Evolutionary conservation across 176 grass and related monocot genomes (phyloP).

Genomic region (Thalia dealbata): DNA sequence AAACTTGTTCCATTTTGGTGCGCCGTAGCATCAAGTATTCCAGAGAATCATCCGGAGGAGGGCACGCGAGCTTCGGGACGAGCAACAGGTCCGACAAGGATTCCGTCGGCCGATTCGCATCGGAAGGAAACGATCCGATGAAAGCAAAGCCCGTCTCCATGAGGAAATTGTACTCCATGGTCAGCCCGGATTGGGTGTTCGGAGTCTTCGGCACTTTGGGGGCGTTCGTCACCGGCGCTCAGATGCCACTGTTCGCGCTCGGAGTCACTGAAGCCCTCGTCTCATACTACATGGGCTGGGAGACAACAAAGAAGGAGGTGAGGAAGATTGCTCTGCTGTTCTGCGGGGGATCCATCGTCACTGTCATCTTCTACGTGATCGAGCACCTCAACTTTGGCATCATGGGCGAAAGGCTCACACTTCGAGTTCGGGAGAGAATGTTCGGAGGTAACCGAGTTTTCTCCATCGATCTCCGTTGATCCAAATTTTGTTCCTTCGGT

Average conservation of each 20-base stretch:
- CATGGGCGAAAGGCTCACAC: conserved; percentile 86
- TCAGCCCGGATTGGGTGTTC: conserved; percentile 69
- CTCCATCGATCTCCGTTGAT: background rate
- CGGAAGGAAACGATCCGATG: conserved; percentile 33
- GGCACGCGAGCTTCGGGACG: conserved; percentile 45
- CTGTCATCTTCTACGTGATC: conserved; percentile 60
- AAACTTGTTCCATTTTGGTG: background rate
- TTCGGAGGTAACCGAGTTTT: conserved; percentile 29
- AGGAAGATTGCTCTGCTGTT: conserved; percentile 77
- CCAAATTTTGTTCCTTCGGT: background rate
- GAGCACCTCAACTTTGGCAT: conserved; percentile 95
- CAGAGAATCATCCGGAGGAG: conserved; percentile 57
- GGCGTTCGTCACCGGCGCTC: conserved; percentile 64
- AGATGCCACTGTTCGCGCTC: conserved; percentile 86
- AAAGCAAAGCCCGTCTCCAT: conserved; percentile 60
- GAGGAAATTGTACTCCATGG: conserved; percentile 84
- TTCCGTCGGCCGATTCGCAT: conserved; percentile 42
- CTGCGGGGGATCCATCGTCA: conserved; percentile 51
- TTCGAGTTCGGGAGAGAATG: conserved; percentile 78
- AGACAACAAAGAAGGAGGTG: conserved; percentile 68
- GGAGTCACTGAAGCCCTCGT: conserved; percentile 84
- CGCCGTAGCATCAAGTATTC: conserved; percentile 57
- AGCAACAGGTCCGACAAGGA: conserved; percentile 94
- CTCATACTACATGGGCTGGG: conserved; percentile 98
- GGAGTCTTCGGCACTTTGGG: conserved; percentile 61